phyloP scores from a whole-genome alignment of 108 stramenopile species.

The Schizochytrium sp. region DNA sequence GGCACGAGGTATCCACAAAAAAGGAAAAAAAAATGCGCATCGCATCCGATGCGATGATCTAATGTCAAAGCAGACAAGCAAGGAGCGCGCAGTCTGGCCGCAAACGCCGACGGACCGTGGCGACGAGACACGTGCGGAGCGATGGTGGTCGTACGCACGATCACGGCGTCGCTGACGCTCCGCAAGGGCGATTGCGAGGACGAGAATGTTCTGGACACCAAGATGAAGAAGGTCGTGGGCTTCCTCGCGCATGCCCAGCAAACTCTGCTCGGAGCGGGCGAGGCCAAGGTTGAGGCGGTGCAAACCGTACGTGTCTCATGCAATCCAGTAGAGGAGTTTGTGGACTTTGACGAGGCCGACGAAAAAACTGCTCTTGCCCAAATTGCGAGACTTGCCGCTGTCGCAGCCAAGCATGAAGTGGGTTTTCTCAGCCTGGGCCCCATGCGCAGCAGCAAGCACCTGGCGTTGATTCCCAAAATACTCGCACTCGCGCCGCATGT shows the following conservation, averaged over 20 bases:
- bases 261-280: background rate
- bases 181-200: background rate
- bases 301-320: constrained; percentile 16
- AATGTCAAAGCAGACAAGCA: too few species aligned
- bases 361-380: background rate
- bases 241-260: background rate
- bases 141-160: constrained; percentile 9
- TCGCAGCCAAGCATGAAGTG: background rate
- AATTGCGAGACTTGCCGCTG: background rate
- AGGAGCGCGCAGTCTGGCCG: too few species aligned
- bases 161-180: background rate
- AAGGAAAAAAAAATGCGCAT: too few species aligned
- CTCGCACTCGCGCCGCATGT: background rate
- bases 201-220: background rate
- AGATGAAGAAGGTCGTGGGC: background rate
- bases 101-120: too few species aligned
- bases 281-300: background rate
- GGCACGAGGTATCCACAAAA: too few species aligned
- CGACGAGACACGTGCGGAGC: background rate
- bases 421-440: background rate
- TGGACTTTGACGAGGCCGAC: background rate
- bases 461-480: background rate
- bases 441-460: background rate
- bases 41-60: too few species aligned
- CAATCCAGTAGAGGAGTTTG: constrained; percentile 16